phyloP scores from a whole-genome alignment of 768 basidiomycete genomes.

The Calocybe indica region DNA sequence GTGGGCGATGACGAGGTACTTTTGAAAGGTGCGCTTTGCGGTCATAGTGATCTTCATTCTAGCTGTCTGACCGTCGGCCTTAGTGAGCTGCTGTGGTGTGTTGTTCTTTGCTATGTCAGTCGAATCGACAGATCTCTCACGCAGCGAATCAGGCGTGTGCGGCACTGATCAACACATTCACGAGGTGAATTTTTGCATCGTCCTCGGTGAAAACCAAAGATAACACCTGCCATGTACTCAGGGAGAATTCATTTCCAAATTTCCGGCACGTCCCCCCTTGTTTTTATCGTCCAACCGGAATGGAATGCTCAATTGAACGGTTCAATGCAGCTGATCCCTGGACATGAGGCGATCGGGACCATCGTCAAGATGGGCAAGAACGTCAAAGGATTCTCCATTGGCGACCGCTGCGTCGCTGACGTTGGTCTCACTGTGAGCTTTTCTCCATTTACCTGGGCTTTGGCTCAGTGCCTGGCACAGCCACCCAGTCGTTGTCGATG shows the following conservation, averaged over 20 bases:
- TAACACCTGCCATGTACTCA: not conserved
- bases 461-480: constrained; percentile 6
- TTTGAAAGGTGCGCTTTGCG: constrained; percentile 45
- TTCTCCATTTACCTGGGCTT: not conserved
- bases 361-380: constrained; percentile 74
- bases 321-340: constrained; percentile 52
- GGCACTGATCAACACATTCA: constrained; percentile 64
- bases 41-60: not conserved
- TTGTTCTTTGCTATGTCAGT: not conserved
- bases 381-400: constrained; percentile 68
- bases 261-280: constrained; percentile 31
- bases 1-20: constrained; percentile 67
- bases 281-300: not conserved
- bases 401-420: constrained; percentile 84
- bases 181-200: constrained; percentile 27
- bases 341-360: constrained; percentile 70
- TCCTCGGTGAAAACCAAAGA: not conserved
- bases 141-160: constrained; percentile 36
- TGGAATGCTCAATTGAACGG: not conserved
- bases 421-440: constrained; percentile 54
- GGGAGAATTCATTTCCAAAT: constrained; percentile 60
- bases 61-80: constrained; percentile 4
- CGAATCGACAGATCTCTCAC: not conserved
- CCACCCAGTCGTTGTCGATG: constrained; percentile 3
- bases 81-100: constrained; percentile 36